These are phyloP conservation scores for Aphanomyces stellatus DNA, from an alignment of 352 stramenopile species.

Conservation along the genomic window DNA sequence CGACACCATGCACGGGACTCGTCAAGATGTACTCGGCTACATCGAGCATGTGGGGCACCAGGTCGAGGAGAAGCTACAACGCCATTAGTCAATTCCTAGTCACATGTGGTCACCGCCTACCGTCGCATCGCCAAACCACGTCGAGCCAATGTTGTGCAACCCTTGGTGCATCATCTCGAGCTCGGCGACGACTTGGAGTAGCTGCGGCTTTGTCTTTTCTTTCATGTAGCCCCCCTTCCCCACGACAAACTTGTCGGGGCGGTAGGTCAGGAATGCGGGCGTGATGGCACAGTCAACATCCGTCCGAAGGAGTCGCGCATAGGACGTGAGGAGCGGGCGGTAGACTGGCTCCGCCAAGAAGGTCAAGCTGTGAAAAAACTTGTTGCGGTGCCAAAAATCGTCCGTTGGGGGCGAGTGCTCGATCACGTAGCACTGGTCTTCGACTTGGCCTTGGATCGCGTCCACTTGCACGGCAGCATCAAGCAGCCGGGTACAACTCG, in stretches of 20 bases:
- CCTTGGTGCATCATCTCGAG: neutral
- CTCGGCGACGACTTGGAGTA: neutral
- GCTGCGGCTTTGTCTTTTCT: neutral
- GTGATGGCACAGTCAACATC: neutral
- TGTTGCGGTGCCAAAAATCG: neutral
- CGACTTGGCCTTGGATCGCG: neutral
- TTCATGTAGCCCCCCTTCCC: neutral
- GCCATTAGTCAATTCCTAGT: neutral
- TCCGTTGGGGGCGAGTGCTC: neutral
- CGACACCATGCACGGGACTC: neutral
- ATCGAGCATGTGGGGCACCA: neutral
- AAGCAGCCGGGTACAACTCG: neutral
- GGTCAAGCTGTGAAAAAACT: neutral
- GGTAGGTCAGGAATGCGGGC: neutral
- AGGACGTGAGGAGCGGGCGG: neutral
- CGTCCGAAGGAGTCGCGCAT: neutral
- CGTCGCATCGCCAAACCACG: neutral
- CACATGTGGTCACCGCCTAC: neutral
- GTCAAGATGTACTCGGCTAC: neutral
- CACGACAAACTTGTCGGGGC: neutral
- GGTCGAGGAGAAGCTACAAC: neutral
- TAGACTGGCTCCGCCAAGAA: neutral
- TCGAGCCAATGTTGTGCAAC: neutral
- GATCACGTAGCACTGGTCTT: neutral
- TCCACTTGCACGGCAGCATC: neutral